phyloP scores from a whole-genome alignment of 169 alveolate species.

The Plasmodium gonderi region DNA sequence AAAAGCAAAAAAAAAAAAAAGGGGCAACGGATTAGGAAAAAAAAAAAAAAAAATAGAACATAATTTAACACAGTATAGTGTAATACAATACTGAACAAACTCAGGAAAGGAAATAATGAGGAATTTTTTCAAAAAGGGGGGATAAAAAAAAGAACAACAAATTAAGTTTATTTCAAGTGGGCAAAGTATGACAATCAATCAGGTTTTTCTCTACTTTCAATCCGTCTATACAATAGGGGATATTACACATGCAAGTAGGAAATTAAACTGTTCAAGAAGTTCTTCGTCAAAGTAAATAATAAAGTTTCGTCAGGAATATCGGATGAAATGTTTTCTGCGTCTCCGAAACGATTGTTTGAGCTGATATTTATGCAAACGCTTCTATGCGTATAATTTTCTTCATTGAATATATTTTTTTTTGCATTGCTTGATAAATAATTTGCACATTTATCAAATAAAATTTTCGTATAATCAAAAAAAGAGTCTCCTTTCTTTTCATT shows the following conservation, averaged over 20 bases:
- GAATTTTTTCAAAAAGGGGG: not conserved
- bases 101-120: not conserved
- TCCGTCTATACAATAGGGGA: not conserved
- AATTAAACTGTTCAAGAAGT: constrained; percentile 29
- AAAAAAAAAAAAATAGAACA: not conserved
- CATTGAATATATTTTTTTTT: not conserved
- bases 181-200: not conserved
- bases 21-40: not conserved
- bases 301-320: constrained; percentile 5
- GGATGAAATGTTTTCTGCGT: not conserved
- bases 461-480: not conserved
- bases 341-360: constrained; percentile 10
- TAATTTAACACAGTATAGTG: not conserved
- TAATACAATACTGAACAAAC: not conserved
- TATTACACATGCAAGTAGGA: constrained; percentile 41
- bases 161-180: not conserved
- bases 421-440: not conserved
- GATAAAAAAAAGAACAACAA: not conserved
- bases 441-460: not conserved
- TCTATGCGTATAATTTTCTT: constrained; percentile 6
- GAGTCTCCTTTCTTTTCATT: not conserved
- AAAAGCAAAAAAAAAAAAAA: not conserved
- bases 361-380: constrained; percentile 41
- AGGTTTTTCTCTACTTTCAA: not conserved
- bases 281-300: constrained; percentile 23